Conservation (phyloP, 805 yeast genomes). For the Suhomyces tanzawaensis region DNA sequence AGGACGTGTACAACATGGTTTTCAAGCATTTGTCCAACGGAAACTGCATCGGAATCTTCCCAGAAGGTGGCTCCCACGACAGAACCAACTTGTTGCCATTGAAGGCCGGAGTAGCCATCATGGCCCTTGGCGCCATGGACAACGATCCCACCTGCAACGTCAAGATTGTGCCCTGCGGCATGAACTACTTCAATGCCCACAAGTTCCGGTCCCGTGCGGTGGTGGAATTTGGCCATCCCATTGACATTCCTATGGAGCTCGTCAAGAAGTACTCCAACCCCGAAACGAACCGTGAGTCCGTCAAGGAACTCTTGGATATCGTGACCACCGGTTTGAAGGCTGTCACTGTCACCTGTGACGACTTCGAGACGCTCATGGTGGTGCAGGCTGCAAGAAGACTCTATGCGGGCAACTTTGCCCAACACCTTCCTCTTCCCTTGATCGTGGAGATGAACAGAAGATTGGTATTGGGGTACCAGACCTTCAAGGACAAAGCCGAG, state of each 20-base stretch:
- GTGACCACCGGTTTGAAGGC: conserved; percentile 73
- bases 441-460: conserved; percentile 90
- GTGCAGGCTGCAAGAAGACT: conserved; percentile 90
- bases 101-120: conserved; percentile 96
- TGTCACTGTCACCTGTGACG: conserved; percentile 86
- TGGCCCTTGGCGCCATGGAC: conserved; percentile 95
- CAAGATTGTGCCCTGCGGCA: conserved; percentile 92
- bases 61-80: conserved; percentile 98
- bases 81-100: conserved; percentile 86
- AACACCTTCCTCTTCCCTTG: conserved; percentile 72
- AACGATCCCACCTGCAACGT: conserved; percentile 73
- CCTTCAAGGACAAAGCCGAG: conserved; percentile 67
- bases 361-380: conserved; percentile 83
- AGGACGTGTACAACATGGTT: conserved; percentile 77
- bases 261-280: conserved; percentile 66
- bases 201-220: conserved; percentile 95
- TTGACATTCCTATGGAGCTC: conserved; percentile 55
- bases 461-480: conserved; percentile 75
- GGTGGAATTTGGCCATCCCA: conserved; percentile 88
- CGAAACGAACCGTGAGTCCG: conserved; percentile 68
- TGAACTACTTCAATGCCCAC: conserved; percentile 96
- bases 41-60: conserved; percentile 87
- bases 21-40: conserved; percentile 80
- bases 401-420: conserved; percentile 72
- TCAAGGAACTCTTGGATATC: conserved; percentile 64